These are phyloP conservation scores for Harringtonia lauricola DNA, from an alignment of 2,329 filamentous ascomycete genomes.

Conservation along the genomic window DNA sequence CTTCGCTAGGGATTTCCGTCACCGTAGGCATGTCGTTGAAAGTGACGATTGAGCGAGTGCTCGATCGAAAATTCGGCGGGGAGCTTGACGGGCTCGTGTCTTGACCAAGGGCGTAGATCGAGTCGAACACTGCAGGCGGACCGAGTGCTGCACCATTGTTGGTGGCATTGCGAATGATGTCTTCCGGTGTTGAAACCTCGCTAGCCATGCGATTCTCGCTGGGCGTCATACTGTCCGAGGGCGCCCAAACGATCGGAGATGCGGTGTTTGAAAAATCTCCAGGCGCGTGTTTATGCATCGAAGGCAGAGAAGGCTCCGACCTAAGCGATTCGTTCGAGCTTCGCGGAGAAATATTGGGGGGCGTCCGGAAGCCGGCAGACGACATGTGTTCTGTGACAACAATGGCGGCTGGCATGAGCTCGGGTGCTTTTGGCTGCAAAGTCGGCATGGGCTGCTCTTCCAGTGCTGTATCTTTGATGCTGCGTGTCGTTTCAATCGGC, in stretches of 20 bases:
- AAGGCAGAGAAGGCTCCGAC: constrained; percentile 20
- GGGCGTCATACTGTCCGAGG: not conserved
- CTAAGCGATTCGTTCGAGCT: constrained; percentile 8
- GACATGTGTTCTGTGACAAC: not conserved
- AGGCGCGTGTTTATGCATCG: constrained; percentile 27
- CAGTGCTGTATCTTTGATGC: not conserved
- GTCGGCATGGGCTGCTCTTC: not conserved
- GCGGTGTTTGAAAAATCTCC: constrained; percentile 11
- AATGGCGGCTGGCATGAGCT: not conserved
- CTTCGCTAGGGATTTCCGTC: constrained; percentile 27
- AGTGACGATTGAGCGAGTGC: constrained; percentile 25
- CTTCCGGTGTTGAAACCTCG: constrained; percentile 1
- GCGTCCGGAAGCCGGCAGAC: constrained; percentile 2
- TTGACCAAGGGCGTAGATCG: constrained; percentile 11
- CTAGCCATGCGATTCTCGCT: not conserved
- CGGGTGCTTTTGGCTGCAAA: too few relatives aligned
- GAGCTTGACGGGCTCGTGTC: constrained; percentile 34
- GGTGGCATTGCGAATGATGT: constrained; percentile 23
- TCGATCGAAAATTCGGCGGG: constrained; percentile 28
- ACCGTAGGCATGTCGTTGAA: constrained; percentile 36
- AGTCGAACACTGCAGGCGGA: too few relatives aligned
- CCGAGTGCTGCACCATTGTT: constrained; percentile 20
- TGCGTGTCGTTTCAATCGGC: too few relatives aligned
- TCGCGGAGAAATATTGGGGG: not conserved
- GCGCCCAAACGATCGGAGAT: not conserved